These are phyloP conservation scores for Fusarium chaquense DNA, from an alignment of 2,329 filamentous ascomycete species.

Conservation along the genomic window DNA sequence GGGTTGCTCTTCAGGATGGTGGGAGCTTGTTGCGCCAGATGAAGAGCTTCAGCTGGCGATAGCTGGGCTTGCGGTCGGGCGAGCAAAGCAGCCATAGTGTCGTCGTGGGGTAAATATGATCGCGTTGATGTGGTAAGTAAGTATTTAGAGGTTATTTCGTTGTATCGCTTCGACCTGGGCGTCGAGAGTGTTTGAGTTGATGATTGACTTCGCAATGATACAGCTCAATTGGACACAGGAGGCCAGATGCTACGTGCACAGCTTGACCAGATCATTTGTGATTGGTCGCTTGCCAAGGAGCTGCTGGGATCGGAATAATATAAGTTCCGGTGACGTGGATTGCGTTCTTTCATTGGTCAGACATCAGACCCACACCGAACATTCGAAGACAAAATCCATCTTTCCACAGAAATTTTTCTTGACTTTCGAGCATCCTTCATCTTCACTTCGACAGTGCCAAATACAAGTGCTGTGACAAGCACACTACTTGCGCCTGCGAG, in stretches of 20 bases:
- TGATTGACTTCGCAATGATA: conserved; percentile 26
- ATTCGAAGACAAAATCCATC: conserved; percentile 43
- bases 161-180: not conserved
- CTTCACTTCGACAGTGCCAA: conserved; percentile 35
- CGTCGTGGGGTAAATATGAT: not conserved
- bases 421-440: conserved; percentile 34
- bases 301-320: conserved; percentile 7
- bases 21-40: conserved; percentile 72
- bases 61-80: conserved; percentile 69
- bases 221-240: conserved; percentile 38
- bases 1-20: conserved; percentile 65
- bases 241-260: conserved; percentile 32
- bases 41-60: conserved; percentile 66
- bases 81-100: conserved; percentile 64
- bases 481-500: conserved; percentile 40
- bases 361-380: conserved; percentile 13
- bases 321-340: not conserved
- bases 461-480: conserved; percentile 35
- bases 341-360: not conserved
- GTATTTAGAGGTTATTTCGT: not conserved
- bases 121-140: conserved; percentile 3
- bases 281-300: conserved; percentile 35
- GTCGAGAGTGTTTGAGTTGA: conserved; percentile 8
- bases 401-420: conserved; percentile 42
- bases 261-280: conserved; percentile 10